phyloP scores from a whole-genome alignment of 1,284 basidiomycete species.

The Tylopilus sp. region DNA sequence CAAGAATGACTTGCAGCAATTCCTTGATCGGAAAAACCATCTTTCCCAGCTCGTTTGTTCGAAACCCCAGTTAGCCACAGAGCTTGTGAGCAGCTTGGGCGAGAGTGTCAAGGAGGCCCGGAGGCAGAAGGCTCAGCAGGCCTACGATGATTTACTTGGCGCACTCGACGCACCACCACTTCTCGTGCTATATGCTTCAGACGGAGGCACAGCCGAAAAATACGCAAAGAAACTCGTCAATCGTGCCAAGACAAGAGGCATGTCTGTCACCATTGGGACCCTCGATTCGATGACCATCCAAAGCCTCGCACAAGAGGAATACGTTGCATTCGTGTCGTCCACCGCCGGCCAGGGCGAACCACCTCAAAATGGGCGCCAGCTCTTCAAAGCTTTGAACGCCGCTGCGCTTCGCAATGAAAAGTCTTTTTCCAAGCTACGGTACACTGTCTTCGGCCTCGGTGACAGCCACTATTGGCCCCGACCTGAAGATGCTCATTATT shows the following conservation, averaged over 20 bases:
- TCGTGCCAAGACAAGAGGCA: slow-evolving; percentile 81
- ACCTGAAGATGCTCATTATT: slow-evolving; percentile 92
- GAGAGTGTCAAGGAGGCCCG: slow-evolving; percentile 81
- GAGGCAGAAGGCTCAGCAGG: slow-evolving; percentile 77
- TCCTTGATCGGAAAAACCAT: slow-evolving; percentile 96
- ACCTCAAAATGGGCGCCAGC: slow-evolving; percentile 90
- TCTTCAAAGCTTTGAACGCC: slow-evolving; percentile 83
- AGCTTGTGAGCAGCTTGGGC: slow-evolving; percentile 83
- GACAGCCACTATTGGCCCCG: slow-evolving; percentile 99
- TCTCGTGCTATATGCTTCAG: slow-evolving; percentile 87
- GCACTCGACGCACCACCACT: slow-evolving; percentile 88
- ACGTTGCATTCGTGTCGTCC: slow-evolving; percentile 87
- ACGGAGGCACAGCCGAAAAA: slow-evolving; percentile 94
- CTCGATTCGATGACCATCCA: slow-evolving; percentile 79
- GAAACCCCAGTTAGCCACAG: slow-evolving; percentile 75
- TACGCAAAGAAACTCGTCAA: slow-evolving; percentile 83
- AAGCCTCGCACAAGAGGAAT: slow-evolving; percentile 69
- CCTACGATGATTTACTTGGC: slow-evolving; percentile 82
- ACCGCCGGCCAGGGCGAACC: slow-evolving; percentile 99
- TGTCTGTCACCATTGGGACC: slow-evolving; percentile 68
- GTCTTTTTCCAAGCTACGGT: slow-evolving; percentile 61
- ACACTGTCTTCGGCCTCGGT: slow-evolving; percentile 90
- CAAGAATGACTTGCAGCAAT: slow-evolving; percentile 91
- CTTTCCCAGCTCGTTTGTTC: slow-evolving; percentile 86
- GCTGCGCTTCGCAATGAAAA: slow-evolving; percentile 54